phyloP scores from a whole-genome alignment of 139 green algal genomes.

The Axilococcus clingmanii region DNA sequence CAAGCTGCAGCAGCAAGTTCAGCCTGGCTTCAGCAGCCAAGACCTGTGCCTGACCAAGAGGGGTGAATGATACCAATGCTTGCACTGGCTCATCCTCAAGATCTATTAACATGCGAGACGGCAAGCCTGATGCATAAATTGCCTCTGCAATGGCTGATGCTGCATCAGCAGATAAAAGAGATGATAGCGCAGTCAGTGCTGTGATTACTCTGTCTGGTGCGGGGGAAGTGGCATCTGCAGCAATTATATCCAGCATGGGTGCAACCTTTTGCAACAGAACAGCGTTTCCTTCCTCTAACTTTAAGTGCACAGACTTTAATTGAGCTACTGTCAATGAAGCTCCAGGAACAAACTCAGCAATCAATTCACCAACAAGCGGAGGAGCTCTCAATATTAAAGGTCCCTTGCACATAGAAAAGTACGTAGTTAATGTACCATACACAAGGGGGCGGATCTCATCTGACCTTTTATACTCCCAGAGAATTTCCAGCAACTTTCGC shows the following conservation, averaged over 20 bases:
- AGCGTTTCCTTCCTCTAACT: constrained; percentile 29
- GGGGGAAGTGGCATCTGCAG: constrained; percentile 29
- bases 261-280: constrained; percentile 7
- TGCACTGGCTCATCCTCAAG: constrained; percentile 11
- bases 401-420: constrained; percentile 42
- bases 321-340: not conserved
- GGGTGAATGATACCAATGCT: constrained; percentile 18
- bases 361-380: constrained; percentile 7
- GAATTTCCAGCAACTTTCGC: constrained; percentile 31
- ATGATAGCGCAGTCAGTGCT: constrained; percentile 50
- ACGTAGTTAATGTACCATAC: constrained; percentile 45
- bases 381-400: constrained; percentile 10
- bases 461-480: constrained; percentile 4
- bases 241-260: constrained; percentile 28
- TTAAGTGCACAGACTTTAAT: constrained; percentile 14
- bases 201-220: constrained; percentile 14
- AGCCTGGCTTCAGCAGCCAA: constrained; percentile 51
- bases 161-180: constrained; percentile 34
- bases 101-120: constrained; percentile 38
- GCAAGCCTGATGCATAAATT: constrained; percentile 31
- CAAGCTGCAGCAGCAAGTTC: constrained; percentile 47
- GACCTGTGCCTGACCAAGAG: constrained; percentile 9
- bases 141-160: constrained; percentile 17
- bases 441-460: constrained; percentile 41
- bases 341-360: constrained; percentile 6